Base-by-base conservation (phyloP, 1,284 basidiomycete genomes). In the Erythrobasidium hasegawianum region DNA sequence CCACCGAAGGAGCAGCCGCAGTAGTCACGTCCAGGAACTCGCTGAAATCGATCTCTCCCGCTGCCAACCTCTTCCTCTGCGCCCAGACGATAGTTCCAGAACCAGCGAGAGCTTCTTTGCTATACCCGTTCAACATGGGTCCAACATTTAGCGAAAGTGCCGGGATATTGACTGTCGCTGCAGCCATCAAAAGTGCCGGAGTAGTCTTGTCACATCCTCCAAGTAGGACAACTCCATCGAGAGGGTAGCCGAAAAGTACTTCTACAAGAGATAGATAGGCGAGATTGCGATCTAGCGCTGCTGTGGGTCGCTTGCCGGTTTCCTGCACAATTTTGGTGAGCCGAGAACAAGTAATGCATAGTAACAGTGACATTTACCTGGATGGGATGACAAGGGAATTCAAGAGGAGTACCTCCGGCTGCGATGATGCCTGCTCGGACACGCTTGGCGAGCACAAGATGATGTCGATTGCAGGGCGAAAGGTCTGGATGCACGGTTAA, bases 191-290 rank as follows among this genome's bases (percentile, higher is more conserved):
- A 64, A 79, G 64, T 0, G 69, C 77, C 0, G 77, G 76, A 0
- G 77, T 77, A 2, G 77, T 78, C 73, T 78, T 78, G 71, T 78
- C 77, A 65, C 77, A 78, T 5, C 77, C 77, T 1, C 76, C 77
- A 40, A 78, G 69, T 10, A 78, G 75, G 2, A 78, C 77, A 0
- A 78, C 76, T 14, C 77, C 77, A 55, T 78, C 77, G 18, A 78
- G 61, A 1, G 77, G 77, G 58, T 78, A 78, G 1, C 77, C 77
- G 59, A 72, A 78, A 13, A 78, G 68, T 40, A 78, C 76, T 72
- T 78, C 77, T 10, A 78, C 76, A n/a, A 78, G 68, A 1, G 70
- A 70, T n/a, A 78, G 70, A 69, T 78, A 78, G 8, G 73, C 72
- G 64, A 78, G 57, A 68, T 78, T 78, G 40, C 77, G 68, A 69